phyloP scores from a whole-genome alignment of 225 moss, liverwort and hornwort genomes.

The Thuidium tamariscinum region DNA sequence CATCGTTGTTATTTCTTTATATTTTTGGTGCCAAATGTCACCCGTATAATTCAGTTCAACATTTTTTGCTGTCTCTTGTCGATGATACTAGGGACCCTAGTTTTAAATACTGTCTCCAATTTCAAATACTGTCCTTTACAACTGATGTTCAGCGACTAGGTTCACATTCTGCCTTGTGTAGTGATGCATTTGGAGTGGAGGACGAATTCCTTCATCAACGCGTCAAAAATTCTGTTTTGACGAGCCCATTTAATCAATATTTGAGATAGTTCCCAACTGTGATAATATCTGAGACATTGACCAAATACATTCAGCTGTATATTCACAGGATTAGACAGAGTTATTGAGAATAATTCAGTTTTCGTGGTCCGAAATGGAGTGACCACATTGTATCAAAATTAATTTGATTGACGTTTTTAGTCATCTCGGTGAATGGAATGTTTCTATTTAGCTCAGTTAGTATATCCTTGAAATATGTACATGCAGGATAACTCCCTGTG shows the following conservation, averaged over 20 bases:
- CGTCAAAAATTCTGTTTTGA: neutral
- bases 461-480: neutral
- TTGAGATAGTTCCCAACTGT: neutral
- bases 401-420: neutral
- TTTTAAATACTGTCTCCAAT: neutral
- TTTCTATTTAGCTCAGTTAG: neutral
- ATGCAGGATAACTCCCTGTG: neutral
- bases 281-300: neutral
- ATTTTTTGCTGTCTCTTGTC: slow-evolving; percentile 5
- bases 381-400: neutral
- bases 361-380: neutral
- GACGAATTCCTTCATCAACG: neutral
- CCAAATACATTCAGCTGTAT: neutral
- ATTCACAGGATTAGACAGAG: neutral
- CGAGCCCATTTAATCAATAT: neutral
- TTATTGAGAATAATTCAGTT: no score
- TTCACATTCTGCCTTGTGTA: neutral
- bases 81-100: neutral
- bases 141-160: neutral
- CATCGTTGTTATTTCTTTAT: neutral
- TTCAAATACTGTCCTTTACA: neutral
- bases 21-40: slow-evolving; percentile 39
- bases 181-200: neutral
- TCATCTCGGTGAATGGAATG: neutral
- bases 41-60: slow-evolving; percentile 10